Evolutionary conservation across 805 yeast species (phyloP), one percentile per base, ranked within the genome.

Genomic region (Ogataea ganodermae): DNA sequence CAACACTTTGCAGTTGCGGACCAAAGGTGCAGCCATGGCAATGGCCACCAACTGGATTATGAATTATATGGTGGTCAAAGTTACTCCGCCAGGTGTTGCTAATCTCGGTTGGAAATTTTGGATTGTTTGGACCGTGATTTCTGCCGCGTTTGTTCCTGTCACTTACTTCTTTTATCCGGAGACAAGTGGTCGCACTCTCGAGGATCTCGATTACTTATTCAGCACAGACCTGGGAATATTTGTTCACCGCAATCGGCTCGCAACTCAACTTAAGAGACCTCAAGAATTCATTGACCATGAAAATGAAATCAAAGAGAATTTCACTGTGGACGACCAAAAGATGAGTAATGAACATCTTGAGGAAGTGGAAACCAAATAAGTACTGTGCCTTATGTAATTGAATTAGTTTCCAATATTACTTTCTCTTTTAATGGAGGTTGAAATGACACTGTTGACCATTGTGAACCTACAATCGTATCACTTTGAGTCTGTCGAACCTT

Each of bases 111-210:
- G 53, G 53, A 46, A 24, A 31, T 46, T 44, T 41, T 50, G 53
- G 50, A 50, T 46, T 33, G 48, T 50, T 21, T 50, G 53, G 52
- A 48, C 45, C 17, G 44, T 38, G 40, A 50, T 27, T 57, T 51
- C 52, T 9, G 52, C 48, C 3, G 45, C 48, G 2, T 48, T 47
- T 26, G 42, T 51, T 26, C 33, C 42, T 8, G 33, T 30, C 18
- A 41, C 49, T 37, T 67, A 62, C 61, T 61, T 72, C 49, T 61
- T 72, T 37, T 72, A 70, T 52, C 79, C 78, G 4, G 79, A 75
- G 56, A 74, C 78, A 7, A 67, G 68, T 37, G 78, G 78, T 6
- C 64, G 75, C 46, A 64, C 73, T 17, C 68, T 75, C 58, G 79
- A 74, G 54, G 76, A 72, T 42, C 52, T 58, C 27, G 58, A 56